Evolutionary conservation across 495 filamentous ascomycete genomes (phyloP), one percentile per base, ranked within the genome.

Genomic region (Aspergillus asperescens): DNA sequence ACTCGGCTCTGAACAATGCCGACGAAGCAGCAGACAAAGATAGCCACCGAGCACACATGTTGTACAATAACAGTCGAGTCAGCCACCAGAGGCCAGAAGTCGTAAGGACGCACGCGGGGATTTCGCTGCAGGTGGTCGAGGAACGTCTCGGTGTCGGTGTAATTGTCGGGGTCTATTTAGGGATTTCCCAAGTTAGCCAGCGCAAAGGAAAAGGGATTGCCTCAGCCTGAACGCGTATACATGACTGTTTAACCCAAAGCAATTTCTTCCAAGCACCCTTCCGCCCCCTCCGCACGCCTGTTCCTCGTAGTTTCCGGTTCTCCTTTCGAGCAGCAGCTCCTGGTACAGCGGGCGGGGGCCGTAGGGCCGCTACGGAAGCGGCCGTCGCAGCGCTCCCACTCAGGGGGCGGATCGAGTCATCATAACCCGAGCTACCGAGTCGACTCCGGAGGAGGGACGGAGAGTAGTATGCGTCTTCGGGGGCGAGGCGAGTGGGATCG

Each of bases 61-160:
- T 98, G 93, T 10, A 96, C 87, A 56, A 98, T 96, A 45, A 96
- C 90, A 5, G 93, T 98, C 10, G 88, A 91, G 62, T 96, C 93
- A 52, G 90, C 87, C 31, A 97, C 88, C 5, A 98, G 77, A 2
- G 90, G 89, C 90, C 94, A 98, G 73, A 98, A 98, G 63, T 97
- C 90, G 63, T 98, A 98, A 0, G 93, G 91, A 37, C 90, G 85
- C 34, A 97, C 83, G 15, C 90, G 84, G 10, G 92, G 93, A 66
- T 98, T 98, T 19, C 92, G 85, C 66, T 98, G 94, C 8, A 98
- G 81, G 56, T 96, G 89, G 61, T 94, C 91, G 50, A 98, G 86
- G 60, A 98, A 98, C 19, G 90, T 95, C 39, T 87, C 85, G 64
- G 90, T 88, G 65, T 98, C 93, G 42, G 94, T 97, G 69, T 96